Evolutionary conservation across 768 basidiomycete species (phyloP), one percentile per base, ranked within the genome.

Genomic region (Russula sp.): DNA sequence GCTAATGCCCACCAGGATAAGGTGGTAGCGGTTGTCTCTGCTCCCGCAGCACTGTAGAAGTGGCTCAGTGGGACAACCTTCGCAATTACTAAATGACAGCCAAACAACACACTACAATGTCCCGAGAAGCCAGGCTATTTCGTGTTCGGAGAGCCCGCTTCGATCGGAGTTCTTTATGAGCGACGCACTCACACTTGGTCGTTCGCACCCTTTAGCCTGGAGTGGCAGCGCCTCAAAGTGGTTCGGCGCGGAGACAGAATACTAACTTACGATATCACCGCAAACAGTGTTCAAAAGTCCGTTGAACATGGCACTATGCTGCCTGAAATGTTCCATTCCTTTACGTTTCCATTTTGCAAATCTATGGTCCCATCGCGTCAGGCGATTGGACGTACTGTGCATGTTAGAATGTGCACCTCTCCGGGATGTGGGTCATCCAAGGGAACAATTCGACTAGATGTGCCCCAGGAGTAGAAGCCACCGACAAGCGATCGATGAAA

Each of bases 261-360:
- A 14, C n/a, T 22, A 16, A 47, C 59, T 39, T 35, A 66, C 67
- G 41, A 68, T 50, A n/a, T 55, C 25, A 2, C 29, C 43, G 29
- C 36, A 20, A 32, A 67, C 66, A 32, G 49, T 35, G n/a, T 60
- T 39, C 14, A 61, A 20, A 25, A 69, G 53, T 6, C 22, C 50
- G 35, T 64, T 59, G 34, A 69, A 66, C 61, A 67, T 60, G 13
- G 14, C 38, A 5, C 39, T 45, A 36, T 42, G 38, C 14, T 41
- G 32, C 34, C 11, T 38, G 20, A 65, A 58, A 32, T 58, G 20
- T 18, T 51, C 25, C 38, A 46, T 48, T 39, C 46, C 68, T n/a
- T 69, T 64, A 39, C 69, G 69, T 45, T 69, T 69, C 69, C 69
- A 69, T 29, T 61, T 63, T 1, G 66, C 63, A 35, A 68, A 52